These are phyloP conservation scores for Dendrobium chrysotoxum DNA, from an alignment of 106 monocot genomes.

Conservation along the genomic window DNA sequence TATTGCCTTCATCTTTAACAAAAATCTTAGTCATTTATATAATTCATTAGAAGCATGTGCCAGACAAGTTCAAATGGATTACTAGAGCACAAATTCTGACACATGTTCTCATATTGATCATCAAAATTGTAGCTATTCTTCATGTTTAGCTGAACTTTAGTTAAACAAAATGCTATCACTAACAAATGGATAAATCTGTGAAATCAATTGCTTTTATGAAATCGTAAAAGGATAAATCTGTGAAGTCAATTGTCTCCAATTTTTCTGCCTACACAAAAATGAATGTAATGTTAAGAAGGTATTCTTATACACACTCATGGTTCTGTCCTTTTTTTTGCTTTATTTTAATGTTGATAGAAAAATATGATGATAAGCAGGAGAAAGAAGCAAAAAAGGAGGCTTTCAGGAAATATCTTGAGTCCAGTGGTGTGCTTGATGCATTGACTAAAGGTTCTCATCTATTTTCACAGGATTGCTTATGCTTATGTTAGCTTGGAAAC, in stretches of 20 bases:
- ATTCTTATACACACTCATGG: background rate
- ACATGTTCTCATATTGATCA: background rate
- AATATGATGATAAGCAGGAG: slow-evolving; percentile 38
- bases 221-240: background rate
- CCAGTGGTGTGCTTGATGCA: slow-evolving; percentile 83
- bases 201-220: background rate
- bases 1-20: background rate
- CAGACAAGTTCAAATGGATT: background rate
- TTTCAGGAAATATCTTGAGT: slow-evolving; percentile 89
- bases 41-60: background rate
- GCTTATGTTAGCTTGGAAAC: background rate
- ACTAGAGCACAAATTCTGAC: background rate
- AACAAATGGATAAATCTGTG: background rate
- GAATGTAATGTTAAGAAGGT: background rate
- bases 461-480: background rate
- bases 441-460: slow-evolving; percentile 80
- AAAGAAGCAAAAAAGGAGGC: slow-evolving; percentile 91
- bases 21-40: background rate
- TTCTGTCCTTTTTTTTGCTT: background rate
- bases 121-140: background rate
- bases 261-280: background rate
- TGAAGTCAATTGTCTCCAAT: background rate
- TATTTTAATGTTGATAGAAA: background rate
- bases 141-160: background rate
- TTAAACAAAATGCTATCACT: slow-evolving; percentile 1